These are phyloP conservation scores for Euphorbia peplus DNA, from an alignment of 345 rosid genomes.

Conservation along the genomic window DNA sequence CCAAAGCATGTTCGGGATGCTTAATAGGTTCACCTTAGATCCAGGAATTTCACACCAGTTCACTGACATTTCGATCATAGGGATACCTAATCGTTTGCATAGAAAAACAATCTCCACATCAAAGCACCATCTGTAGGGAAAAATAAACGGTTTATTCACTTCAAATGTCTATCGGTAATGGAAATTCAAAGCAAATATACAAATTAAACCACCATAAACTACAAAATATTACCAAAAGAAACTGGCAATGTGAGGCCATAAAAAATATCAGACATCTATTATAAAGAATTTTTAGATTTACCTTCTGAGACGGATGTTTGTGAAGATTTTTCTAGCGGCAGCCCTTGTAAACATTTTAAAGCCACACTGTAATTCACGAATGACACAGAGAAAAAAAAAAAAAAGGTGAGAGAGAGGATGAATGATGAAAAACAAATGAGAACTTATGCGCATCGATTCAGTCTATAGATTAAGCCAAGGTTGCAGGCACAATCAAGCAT, in stretches of 20 bases:
- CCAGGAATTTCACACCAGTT: conserved; percentile 98
- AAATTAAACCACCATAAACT: too few relatives aligned
- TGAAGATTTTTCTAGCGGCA: conserved; percentile 91
- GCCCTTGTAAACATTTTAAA: conserved; percentile 99
- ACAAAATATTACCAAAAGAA: too few relatives aligned
- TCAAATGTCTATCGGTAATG: not conserved
- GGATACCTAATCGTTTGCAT: conserved; percentile 76
- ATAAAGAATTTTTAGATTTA: conserved; percentile 16
- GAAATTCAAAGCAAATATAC: not conserved
- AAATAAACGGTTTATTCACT: not conserved
- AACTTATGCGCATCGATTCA: not conserved
- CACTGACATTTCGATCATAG: conserved; percentile 79
- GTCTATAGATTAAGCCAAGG: not conserved
- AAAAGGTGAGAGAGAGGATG: not conserved
- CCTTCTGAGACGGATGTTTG: conserved; percentile 86
- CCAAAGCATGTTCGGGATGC: conserved; percentile 98
- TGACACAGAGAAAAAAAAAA: conserved; percentile 10
- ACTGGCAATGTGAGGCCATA: too few relatives aligned
- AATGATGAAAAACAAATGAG: not conserved
- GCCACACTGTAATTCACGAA: conserved; percentile 65
- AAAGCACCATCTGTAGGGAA: conserved; percentile 84
- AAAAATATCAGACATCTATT: not conserved
- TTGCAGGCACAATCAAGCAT: not conserved
- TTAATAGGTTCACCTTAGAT: conserved; percentile 79
- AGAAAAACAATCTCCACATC: conserved; percentile 90